These are phyloP conservation scores for Pseudozyma thailandica DNA, from an alignment of 1,284 basidiomycete genomes.

Conservation along the genomic window DNA sequence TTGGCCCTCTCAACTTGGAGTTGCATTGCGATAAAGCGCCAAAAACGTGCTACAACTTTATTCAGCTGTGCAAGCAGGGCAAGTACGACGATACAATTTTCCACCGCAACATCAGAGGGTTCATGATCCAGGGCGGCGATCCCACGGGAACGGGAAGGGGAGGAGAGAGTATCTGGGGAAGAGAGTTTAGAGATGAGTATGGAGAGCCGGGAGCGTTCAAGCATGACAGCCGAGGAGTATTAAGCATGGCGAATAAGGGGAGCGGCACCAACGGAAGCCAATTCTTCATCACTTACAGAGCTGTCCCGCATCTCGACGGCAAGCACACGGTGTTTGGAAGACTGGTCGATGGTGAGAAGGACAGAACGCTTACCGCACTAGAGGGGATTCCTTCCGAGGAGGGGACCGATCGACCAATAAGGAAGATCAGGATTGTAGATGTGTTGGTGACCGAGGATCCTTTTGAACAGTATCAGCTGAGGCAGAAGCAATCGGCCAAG, in stretches of 20 bases:
- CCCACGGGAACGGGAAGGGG: slow-evolving; percentile 95
- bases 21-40: slow-evolving; percentile 90
- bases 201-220: slow-evolving; percentile 69
- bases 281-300: slow-evolving; percentile 62
- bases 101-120: slow-evolving; percentile 93
- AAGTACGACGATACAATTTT: slow-evolving; percentile 89
- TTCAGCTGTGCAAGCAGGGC: slow-evolving; percentile 75
- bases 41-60: slow-evolving; percentile 95
- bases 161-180: slow-evolving; percentile 93
- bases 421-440: slow-evolving; percentile 75
- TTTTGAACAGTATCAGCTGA: slow-evolving; percentile 55
- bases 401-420: slow-evolving; percentile 85
- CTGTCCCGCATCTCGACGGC: slow-evolving; percentile 77
- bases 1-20: slow-evolving; percentile 90
- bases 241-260: slow-evolving; percentile 67
- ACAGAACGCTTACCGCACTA: slow-evolving; percentile 78
- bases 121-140: slow-evolving; percentile 98
- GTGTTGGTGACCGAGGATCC: slow-evolving; percentile 59
- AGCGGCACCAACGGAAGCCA: slow-evolving; percentile 61
- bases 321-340: slow-evolving; percentile 93
- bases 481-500: slow-evolving; percentile 22
- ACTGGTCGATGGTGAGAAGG: slow-evolving; percentile 90
- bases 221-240: slow-evolving; percentile 54
- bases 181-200: slow-evolving; percentile 92
- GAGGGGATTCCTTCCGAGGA: slow-evolving; percentile 83